phyloP scores from a whole-genome alignment of 495 filamentous ascomycete genomes.

The Diplogelasinospora grovesii region DNA sequence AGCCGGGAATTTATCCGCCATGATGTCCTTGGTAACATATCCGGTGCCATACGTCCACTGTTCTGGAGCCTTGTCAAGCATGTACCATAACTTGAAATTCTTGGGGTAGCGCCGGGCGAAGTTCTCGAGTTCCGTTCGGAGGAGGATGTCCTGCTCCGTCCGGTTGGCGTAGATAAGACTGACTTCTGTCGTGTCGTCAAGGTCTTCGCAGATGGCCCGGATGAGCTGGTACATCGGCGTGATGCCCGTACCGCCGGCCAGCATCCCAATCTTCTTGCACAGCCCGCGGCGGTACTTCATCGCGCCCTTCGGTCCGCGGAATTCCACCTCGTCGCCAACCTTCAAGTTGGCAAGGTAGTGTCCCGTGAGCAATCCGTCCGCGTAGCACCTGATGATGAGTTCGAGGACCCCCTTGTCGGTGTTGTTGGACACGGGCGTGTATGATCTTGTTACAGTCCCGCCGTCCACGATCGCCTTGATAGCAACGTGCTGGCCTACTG shows the following conservation, averaged over 20 bases:
- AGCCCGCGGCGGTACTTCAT: slow-evolving; percentile 30
- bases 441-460: slow-evolving; percentile 36
- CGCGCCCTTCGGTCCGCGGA: slow-evolving; percentile 45
- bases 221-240: slow-evolving; percentile 53
- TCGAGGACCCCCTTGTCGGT: slow-evolving; percentile 39
- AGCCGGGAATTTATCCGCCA: slow-evolving; percentile 22
- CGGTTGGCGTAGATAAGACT: slow-evolving; percentile 56
- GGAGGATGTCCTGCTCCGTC: slow-evolving; percentile 60
- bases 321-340: slow-evolving; percentile 36
- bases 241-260: slow-evolving; percentile 51
- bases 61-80: slow-evolving; percentile 30
- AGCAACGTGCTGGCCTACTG: slow-evolving; percentile 48
- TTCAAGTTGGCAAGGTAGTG: slow-evolving; percentile 41
- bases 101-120: slow-evolving; percentile 34
- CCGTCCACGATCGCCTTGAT: slow-evolving; percentile 41
- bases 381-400: slow-evolving; percentile 45
- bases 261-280: slow-evolving; percentile 32
- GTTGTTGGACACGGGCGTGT: slow-evolving; percentile 50
- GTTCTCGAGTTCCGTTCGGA: slow-evolving; percentile 44
- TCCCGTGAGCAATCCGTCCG: slow-evolving; percentile 39
- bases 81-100: slow-evolving; percentile 42
- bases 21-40: slow-evolving; percentile 26
- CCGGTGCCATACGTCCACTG: slow-evolving; percentile 27
- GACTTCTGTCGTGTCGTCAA: slow-evolving; percentile 41
- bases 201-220: slow-evolving; percentile 45